Evolutionary conservation across 2,329 filamentous ascomycete genomes (phyloP).

Genomic region (Chrysoporthe cubensis): DNA sequence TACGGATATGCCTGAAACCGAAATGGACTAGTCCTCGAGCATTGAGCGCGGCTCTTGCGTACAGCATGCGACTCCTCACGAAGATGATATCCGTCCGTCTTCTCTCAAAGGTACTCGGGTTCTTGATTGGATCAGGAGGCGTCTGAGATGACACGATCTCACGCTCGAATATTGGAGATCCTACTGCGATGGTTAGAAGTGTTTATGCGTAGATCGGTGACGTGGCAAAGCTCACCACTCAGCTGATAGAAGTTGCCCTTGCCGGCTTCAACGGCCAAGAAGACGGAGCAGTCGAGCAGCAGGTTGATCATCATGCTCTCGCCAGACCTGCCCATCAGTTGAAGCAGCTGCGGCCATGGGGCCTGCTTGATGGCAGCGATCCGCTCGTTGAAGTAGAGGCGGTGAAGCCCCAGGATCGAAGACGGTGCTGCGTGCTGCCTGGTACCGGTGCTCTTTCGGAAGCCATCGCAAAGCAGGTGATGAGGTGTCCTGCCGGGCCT

Average conservation of each 20-base stretch:
- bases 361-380: conserved; percentile 68
- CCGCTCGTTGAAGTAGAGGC: conserved; percentile 69
- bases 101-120: conserved; percentile 29
- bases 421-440: conserved; percentile 32
- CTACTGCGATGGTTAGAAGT: conserved; percentile 9
- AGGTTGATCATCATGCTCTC: conserved; percentile 79
- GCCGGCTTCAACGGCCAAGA: conserved; percentile 62
- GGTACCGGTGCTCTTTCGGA: conserved; percentile 52
- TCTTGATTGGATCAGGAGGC: conserved; percentile 14
- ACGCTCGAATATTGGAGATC: conserved; percentile 25
- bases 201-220: conserved; percentile 27
- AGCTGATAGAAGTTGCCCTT: conserved; percentile 76
- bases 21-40: conserved; percentile 68
- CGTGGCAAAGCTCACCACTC: conserved; percentile 61
- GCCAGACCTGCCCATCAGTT: conserved; percentile 73
- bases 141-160: conserved; percentile 8
- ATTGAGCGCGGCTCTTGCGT: conserved; percentile 75
- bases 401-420: conserved; percentile 67
- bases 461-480: conserved; percentile 86
- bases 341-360: conserved; percentile 77
- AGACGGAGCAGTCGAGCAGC: conserved; percentile 78
- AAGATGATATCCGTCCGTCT: conserved; percentile 68
- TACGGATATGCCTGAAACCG: conserved; percentile 82
- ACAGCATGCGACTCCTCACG: conserved; percentile 83
- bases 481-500: conserved; percentile 57